Evolutionary conservation across 768 basidiomycete species (phyloP), one percentile per base, ranked within the genome.

Genomic region (Lactarius tabidus): DNA sequence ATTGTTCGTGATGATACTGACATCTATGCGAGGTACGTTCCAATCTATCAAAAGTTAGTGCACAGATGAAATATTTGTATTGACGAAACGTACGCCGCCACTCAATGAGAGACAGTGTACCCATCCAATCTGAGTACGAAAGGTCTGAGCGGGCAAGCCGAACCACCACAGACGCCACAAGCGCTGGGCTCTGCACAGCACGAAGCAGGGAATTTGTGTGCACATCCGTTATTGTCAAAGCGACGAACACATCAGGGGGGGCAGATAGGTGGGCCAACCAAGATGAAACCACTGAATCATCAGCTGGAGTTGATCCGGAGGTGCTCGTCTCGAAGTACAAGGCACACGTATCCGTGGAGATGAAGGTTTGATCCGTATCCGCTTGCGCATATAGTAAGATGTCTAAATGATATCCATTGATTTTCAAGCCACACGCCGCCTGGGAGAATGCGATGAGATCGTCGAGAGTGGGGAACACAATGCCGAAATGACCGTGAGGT

Each of bases 1-100:
- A 70, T 89, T 80, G 69, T 91, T 86, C 0, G 93, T 94, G 62
- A 93, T 89, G 43, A 95, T 80, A 59, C 81, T 84, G 51, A 94
- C 75, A 29, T 89, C 88, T 36, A 94, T 76, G 36, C 75, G 79
- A 12, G 91, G 90, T 2, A 75, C 72, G 67, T 91, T 81, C 91
- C 91, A 95, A 71, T 86, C 93, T 95, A 66, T 29, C 38, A 23
- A 36, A 70, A 59, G 64, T 68, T 56, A 61, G 67, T 67, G 68
- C 18, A 65, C 35, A 39, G 29, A 71, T 39, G 60, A 55, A 26
- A 28, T 0, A 20, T 51, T 6, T 15, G 36, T 38, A 26, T 54
- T 23, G 52, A 35, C 9, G 66, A 45, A 64, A 74, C 77, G 60
- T 60, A 90, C 90, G 82, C 73, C 75, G 75, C 80, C 85, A 83